Percentiles rank a stretch among this genome's conserved stretches.
phyloP scores from a whole-genome alignment of 345 rosid species.

The Corchorus capsularis region DNA sequence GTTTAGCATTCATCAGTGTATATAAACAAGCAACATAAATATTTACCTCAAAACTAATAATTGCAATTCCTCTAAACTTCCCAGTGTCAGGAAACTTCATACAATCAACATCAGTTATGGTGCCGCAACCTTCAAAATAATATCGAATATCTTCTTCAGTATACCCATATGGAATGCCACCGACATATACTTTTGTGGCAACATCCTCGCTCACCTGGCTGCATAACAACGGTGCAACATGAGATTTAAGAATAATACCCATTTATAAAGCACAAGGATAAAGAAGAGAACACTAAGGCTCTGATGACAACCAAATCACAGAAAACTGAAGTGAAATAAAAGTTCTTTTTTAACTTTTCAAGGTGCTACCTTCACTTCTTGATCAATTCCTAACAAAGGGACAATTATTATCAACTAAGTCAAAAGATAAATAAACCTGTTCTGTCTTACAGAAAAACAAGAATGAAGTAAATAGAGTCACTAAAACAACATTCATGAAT shows the following conservation, averaged over 20 bases:
- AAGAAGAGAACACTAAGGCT: not conserved
- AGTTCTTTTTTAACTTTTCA: not conserved
- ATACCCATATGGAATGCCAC: slow-evolving; percentile 89
- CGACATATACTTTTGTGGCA: slow-evolving; percentile 73
- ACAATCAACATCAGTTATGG: slow-evolving; percentile 71
- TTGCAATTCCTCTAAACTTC: slow-evolving; percentile 85
- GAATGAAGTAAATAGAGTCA: not conserved
- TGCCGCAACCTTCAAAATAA: slow-evolving; percentile 83
- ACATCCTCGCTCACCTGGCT: slow-evolving; percentile 49
- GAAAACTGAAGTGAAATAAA: not conserved
- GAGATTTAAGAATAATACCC: slow-evolving; percentile 1
- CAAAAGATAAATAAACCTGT: not conserved
- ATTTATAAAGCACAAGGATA: not conserved
- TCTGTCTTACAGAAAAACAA: not conserved
- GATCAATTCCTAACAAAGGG: not conserved
- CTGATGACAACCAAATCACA: not conserved
- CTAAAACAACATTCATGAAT: not conserved
- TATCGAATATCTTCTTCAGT: slow-evolving; percentile 84
- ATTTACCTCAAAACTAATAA: slow-evolving; percentile 56
- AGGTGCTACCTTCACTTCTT: not conserved
- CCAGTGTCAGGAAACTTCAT: slow-evolving; percentile 90
- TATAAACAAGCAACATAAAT: not conserved
- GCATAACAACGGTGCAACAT: slow-evolving; percentile 29
- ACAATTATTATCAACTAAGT: not conserved
- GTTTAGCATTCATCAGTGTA: not conserved